Evolutionary conservation across 73 alveolate species (phyloP), one percentile per base, ranked within the genome.

Genomic region (Paramecium biaurelia): DNA sequence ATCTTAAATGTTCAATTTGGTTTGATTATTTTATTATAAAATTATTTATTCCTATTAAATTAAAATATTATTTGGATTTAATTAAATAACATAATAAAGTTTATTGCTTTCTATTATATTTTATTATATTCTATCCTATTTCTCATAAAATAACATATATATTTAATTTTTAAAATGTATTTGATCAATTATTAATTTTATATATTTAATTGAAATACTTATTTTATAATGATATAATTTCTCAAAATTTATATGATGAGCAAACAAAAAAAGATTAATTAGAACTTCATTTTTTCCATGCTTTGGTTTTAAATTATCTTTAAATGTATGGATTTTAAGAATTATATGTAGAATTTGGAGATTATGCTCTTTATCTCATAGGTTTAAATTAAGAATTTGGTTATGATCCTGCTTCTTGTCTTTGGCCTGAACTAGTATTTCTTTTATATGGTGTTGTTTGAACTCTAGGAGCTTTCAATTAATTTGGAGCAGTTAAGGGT

Each of bases 401-500:
- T 63, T 43, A 47, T 24, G 45, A 43, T 10, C 34, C 45, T 12
- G 90, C 87, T 41, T 74, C 87, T 37, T 74, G 20, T 74, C 87
- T 79, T 43, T 45, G 30, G 2, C 56, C 56, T 10, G 70, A 42
- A 42, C 72, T 79, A 5, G 70, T 79, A 24, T 79, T 79, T 79
- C 90, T 41, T 24, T 79, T 79, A 34, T 79, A 79, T 20, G 90
- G 90, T 26, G 90, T 79, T 0, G 56, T 41, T 79, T 79, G 47
- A 24, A 79, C 41, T 26, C 90, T 1, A 15, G 90, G 90, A 20
- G 90, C 90, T 26, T 41, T 79, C 21, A 79, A 47, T 47, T 79
- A 47, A 79, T 79, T 79, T 5, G 90, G 90, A 10, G 90, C 90
- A n/a, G 90, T 79, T 47, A 43, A 45, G 4, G 90, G 90, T 42